Conservation (phyloP, 805 yeast species). For the Tetrapisispora namnaoensis region DNA sequence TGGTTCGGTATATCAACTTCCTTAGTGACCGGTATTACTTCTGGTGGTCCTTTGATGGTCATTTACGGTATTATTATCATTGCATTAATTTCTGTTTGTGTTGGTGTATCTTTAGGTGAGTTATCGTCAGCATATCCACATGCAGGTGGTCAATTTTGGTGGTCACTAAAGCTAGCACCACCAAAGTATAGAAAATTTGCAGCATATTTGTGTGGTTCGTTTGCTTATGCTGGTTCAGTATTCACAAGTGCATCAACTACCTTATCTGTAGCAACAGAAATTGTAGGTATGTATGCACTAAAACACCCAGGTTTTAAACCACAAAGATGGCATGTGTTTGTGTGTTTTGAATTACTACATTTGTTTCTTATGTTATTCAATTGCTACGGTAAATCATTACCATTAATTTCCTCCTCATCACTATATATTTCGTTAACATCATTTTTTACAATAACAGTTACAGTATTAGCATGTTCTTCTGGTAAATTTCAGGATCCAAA, state of each 20-base stretch:
- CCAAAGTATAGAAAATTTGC: constrained; percentile 33
- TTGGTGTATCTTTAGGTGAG: constrained; percentile 46
- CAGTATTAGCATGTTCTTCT: constrained; percentile 46
- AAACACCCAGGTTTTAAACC: constrained; percentile 30
- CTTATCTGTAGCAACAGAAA: constrained; percentile 43
- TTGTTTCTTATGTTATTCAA: constrained; percentile 41
- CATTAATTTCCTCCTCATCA: constrained; percentile 41
- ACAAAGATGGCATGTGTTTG: constrained; percentile 48
- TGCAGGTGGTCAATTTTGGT: constrained; percentile 57
- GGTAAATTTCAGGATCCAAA: constrained; percentile 45
- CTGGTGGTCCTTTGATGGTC: constrained; percentile 54
- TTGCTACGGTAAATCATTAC: constrained; percentile 45
- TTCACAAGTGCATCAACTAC: constrained; percentile 58
- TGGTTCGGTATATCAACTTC: constrained; percentile 60
- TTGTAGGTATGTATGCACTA: constrained; percentile 42
- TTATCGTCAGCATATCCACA: constrained; percentile 48
- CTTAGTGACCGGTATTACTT: constrained; percentile 43
- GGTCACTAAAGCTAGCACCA: constrained; percentile 51
- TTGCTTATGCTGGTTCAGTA: constrained; percentile 56
- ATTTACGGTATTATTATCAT: constrained; percentile 50
- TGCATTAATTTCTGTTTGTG: constrained; percentile 38
- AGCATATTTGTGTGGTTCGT: constrained; percentile 53
- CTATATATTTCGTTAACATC: constrained; percentile 47
- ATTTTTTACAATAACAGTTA: constrained; percentile 46
- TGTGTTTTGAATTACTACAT: constrained; percentile 42